Evolutionary conservation across 2,329 filamentous ascomycete genomes (phyloP), one percentile per base, ranked within the genome.

Genomic region (Fusarium domesticum): DNA sequence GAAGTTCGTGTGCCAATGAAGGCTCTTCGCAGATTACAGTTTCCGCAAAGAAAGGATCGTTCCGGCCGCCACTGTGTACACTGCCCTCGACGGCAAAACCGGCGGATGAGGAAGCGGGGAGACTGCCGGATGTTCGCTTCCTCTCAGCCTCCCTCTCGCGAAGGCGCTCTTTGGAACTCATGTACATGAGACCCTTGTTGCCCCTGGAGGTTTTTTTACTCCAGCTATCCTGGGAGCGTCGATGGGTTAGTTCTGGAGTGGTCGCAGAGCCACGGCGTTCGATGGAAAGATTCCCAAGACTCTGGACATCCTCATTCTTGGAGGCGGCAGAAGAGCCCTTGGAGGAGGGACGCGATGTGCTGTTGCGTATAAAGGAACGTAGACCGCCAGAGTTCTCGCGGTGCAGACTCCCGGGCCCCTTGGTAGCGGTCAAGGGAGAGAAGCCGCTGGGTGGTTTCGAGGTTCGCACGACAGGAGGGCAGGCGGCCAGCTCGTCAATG

Each of bases 371-470:
- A 33, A 87, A 76, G 33, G 77, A 80, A 58, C 76, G 80, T 34
- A 87, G 62, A 11, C 80, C 78, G 33, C 68, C 67, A 2, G 68
- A 60, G 32, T 70, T 65, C 20, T 78, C 77, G 48, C 72, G 73
- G 41, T 69, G 68, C 16, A 75, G 72, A 19, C 71, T 80, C 50
- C 74, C 80, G 47, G 74, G 77, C 2, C 53, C 78, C 56, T 76
- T 82, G 46, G 76, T 76, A 1, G 83, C 79, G n/a, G 85, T 89
- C 39, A 87, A 69, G 15, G 83, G 70, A 8, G 87, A 90, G 58
- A 83, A 81, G 42, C 87, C 87, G 39, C 86, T 89, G 1, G 87
- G 87, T 6, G 84, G 85, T 64, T 91, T 91, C 23, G 89, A 81
- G 23, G 91, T 95, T 52, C 85, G 84, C 57, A 95, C 79, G 42